Base-by-base conservation (phyloP, 2,329 filamentous ascomycete species). In the Simplicillium sp. region DNA sequence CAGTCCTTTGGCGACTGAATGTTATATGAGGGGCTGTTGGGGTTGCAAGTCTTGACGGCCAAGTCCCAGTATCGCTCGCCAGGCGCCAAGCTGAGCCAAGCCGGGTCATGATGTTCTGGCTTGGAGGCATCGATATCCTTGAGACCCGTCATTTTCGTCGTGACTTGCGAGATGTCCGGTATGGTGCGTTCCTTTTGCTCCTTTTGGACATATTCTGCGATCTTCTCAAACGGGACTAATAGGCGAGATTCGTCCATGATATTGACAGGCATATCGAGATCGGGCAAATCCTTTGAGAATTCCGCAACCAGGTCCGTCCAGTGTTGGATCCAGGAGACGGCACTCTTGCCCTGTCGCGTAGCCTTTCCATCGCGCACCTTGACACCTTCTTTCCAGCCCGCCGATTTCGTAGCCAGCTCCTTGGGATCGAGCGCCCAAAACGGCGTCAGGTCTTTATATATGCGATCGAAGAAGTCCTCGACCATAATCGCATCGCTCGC, bases 201-300 rank as follows among this genome's bases (percentile, higher is more conserved):
- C 36, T 64, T 60, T 7, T 57, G 58, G 9, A 80, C 63, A 37
- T 75, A 60, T 17, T 60, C 59, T 17, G 71, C 63, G 41, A 82
- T 68, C 12, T 71, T 63, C 40, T 81, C 68, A 59, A 69, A 77
- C 9, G 75, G 68, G 3, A 79, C 74, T 25, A 82, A 59, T n/a
- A 84, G 55, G 16, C 79, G 67, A 20, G 78, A 70, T 53, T 83
- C 76, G 53, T 82, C 78, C 59, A 80, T 67, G 39, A 70, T 66
- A 52, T 83, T 82, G 60, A 82, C 75, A 11, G 77, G 72, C 63
- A 82, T 80, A 53, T 82, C 77, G 54, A 83, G 72, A 46, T 83
- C 77, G 4, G 78, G 79, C 16, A 83, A 54, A 38, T 68, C 60
- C 12, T 66, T 53, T 18, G 72, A 68, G 29, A 79, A 73, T 42